Conservation (phyloP, 2,329 filamentous ascomycete species). For the Trichoderma sp. region DNA sequence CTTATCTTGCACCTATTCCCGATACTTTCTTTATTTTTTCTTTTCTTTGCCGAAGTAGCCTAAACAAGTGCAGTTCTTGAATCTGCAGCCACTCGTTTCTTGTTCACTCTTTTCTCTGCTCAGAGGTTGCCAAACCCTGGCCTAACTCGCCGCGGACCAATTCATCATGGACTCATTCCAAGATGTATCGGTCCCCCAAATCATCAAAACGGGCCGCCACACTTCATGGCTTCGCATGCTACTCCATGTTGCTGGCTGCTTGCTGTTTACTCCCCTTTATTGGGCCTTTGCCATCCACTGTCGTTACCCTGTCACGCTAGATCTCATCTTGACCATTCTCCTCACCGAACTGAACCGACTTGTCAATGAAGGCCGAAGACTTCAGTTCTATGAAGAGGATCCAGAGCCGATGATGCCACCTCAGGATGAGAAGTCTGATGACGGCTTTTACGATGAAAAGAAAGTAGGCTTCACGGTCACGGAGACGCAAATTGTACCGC, state of each 20-base stretch:
- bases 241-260: slow-evolving; percentile 27
- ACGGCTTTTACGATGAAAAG: slow-evolving; percentile 18
- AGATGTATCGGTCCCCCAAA: background rate
- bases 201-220: slow-evolving; percentile 19
- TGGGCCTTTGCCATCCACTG: slow-evolving; percentile 27
- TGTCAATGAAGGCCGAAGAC: slow-evolving; percentile 28
- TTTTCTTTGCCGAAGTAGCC: background rate
- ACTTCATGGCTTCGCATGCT: slow-evolving; percentile 24
- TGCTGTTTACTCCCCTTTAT: slow-evolving; percentile 26
- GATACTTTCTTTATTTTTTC: background rate
- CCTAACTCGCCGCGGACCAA: background rate
- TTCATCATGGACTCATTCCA: slow-evolving; percentile 8
- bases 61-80: background rate
- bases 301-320: slow-evolving; percentile 29
- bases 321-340: slow-evolving; percentile 27
- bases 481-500: slow-evolving; percentile 18
- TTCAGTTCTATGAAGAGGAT: slow-evolving; percentile 22
- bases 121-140: background rate
- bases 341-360: slow-evolving; percentile 29
- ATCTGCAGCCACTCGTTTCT: background rate
- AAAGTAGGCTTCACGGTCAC: slow-evolving; percentile 20
- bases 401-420: background rate
- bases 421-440: slow-evolving; percentile 11
- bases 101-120: background rate
- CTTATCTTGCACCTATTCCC: background rate